phyloP scores from a whole-genome alignment of 2,329 filamentous ascomycete genomes.

The Claviceps pazoutovae region DNA sequence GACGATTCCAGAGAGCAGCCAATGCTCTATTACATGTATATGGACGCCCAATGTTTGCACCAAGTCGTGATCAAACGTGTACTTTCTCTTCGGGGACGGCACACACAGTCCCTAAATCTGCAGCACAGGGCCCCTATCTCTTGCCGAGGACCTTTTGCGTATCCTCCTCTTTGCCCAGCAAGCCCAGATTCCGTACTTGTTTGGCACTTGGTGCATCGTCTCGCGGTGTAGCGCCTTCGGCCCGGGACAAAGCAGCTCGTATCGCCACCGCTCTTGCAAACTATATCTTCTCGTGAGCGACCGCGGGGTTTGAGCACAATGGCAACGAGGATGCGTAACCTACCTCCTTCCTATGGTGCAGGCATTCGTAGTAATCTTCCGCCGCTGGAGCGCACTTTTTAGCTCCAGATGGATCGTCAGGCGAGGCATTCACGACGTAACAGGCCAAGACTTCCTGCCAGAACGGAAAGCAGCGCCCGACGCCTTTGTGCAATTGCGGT shows the following conservation, averaged over 20 bases:
- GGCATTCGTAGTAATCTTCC: constrained; percentile 97
- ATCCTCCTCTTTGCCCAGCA: constrained; percentile 75
- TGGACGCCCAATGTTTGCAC: neutral
- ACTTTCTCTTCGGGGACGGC: neutral
- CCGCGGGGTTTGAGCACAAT: neutral
- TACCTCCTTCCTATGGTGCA: constrained; percentile 99
- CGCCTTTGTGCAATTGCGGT: constrained; percentile 28
- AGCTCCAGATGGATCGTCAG: constrained; percentile 67
- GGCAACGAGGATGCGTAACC: constrained; percentile 14
- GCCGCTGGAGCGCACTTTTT: constrained; percentile 73
- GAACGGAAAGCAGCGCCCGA: constrained; percentile 88
- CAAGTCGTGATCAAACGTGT: neutral
- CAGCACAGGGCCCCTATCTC: constrained; percentile 9
- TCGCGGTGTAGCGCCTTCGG: constrained; percentile 58
- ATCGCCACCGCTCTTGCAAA: constrained; percentile 64
- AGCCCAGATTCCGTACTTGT: constrained; percentile 74
- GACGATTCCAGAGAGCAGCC: neutral
- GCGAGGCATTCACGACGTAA: constrained; percentile 85
- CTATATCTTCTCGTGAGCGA: constrained; percentile 30
- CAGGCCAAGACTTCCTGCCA: constrained; percentile 98
- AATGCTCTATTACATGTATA: neutral
- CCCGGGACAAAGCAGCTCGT: constrained; percentile 74
- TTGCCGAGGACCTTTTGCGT: constrained; percentile 43
- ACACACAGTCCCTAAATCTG: neutral
- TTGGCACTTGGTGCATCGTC: constrained; percentile 71